phyloP scores from a whole-genome alignment of 75 land plant species.

The Chamaecyparis obtusa region DNA sequence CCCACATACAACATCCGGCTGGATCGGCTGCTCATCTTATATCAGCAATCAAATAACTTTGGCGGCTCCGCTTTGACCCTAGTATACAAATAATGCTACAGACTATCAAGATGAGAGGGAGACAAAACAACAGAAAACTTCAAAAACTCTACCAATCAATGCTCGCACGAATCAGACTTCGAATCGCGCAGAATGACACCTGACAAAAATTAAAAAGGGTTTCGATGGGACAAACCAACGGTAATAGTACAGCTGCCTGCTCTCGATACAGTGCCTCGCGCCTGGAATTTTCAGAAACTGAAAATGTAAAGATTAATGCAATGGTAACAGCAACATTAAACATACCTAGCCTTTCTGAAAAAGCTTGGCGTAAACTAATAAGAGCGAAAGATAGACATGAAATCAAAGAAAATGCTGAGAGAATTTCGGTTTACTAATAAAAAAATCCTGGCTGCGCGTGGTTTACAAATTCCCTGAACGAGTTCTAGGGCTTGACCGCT shows the following conservation, averaged over 20 bases:
- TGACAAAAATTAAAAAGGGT: not conserved
- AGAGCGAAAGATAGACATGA: not conserved
- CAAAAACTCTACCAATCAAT: not conserved
- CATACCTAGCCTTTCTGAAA: not conserved
- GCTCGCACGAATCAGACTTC: not conserved
- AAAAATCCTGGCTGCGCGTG: not conserved
- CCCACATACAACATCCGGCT: constrained; percentile 23
- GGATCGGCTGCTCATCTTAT: constrained; percentile 23
- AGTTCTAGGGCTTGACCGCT: not conserved
- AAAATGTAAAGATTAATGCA: not conserved
- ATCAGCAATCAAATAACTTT: not conserved
- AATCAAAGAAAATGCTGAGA: not conserved
- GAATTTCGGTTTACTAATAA: not conserved
- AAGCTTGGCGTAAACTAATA: not conserved
- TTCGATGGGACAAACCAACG: not conserved
- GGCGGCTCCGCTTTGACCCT: not conserved
- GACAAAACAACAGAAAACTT: not conserved
- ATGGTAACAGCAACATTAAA: not conserved
- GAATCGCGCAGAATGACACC: not conserved
- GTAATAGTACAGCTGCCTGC: not conserved
- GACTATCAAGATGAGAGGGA: not conserved
- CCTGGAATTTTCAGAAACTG: not conserved
- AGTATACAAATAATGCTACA: not conserved
- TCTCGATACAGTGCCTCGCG: not conserved
- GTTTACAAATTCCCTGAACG: not conserved